Evolutionary conservation across 2,329 filamentous ascomycete genomes (phyloP).

Genomic region (Trichoderma arundinaceum): DNA sequence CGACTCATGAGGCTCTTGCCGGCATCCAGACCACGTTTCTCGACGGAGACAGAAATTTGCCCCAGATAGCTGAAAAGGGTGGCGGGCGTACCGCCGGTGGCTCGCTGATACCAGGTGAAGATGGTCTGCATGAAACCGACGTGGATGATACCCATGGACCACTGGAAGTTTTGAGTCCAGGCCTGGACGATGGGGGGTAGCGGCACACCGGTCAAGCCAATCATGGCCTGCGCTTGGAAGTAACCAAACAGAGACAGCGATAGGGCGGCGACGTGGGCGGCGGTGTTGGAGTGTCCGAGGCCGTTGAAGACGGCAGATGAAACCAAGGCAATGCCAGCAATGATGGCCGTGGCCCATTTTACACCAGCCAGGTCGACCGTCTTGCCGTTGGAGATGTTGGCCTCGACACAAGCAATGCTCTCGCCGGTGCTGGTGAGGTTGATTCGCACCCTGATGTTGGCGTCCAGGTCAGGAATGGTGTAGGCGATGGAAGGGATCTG

Average conservation of each 20-base stretch:
- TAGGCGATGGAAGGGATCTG: slow-evolving; percentile 85
- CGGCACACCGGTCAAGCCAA: slow-evolving; percentile 80
- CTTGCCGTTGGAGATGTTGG: slow-evolving; percentile 85
- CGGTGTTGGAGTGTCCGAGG: slow-evolving; percentile 89
- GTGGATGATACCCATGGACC: slow-evolving; percentile 95
- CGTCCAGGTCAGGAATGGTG: slow-evolving; percentile 88
- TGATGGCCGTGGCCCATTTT: slow-evolving; percentile 86
- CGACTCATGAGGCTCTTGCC: slow-evolving; percentile 57
- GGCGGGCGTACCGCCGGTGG: slow-evolving; percentile 85
- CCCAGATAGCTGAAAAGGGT: slow-evolving; percentile 76
- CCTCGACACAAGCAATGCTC: slow-evolving; percentile 84
- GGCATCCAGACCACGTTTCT: slow-evolving; percentile 61
- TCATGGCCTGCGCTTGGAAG: slow-evolving; percentile 91
- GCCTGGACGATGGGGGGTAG: slow-evolving; percentile 87
- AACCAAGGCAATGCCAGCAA: slow-evolving; percentile 81
- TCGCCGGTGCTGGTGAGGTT: slow-evolving; percentile 67
- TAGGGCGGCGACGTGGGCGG: slow-evolving; percentile 91
- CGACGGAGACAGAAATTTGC: slow-evolving; percentile 69
- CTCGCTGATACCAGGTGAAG: slow-evolving; percentile 94
- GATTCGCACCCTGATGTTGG: slow-evolving; percentile 80
- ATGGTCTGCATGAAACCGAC: slow-evolving; percentile 84
- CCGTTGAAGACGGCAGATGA: slow-evolving; percentile 89
- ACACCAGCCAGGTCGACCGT: slow-evolving; percentile 88
- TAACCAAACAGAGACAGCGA: slow-evolving; percentile 90
- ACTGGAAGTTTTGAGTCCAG: slow-evolving; percentile 98